These are phyloP conservation scores for Cordyceps cateniannulata DNA, from an alignment of 2,329 filamentous ascomycete genomes.

Conservation along the genomic window DNA sequence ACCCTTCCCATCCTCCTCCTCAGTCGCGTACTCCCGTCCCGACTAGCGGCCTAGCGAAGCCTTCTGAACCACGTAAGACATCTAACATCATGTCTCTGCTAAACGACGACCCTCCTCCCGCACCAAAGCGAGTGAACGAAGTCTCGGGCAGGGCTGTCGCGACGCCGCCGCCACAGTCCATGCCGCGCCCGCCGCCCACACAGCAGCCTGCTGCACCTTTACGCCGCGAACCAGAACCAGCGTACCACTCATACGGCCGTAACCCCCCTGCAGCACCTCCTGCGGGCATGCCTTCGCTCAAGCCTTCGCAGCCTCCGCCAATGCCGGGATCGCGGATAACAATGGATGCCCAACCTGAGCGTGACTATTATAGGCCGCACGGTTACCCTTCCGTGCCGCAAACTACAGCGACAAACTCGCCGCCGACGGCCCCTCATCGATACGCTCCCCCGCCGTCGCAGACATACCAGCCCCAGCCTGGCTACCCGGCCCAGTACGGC, in stretches of 20 bases:
- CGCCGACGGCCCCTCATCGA: conserved; percentile 37
- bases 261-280: conserved; percentile 23
- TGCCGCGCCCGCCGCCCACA: conserved; percentile 35
- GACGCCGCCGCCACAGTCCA: conserved; percentile 43
- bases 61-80: conserved; percentile 49
- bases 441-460: conserved; percentile 34
- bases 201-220: conserved; percentile 34
- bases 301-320: conserved; percentile 44
- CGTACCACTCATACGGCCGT: conserved; percentile 41
- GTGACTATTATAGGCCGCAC: conserved; percentile 44
- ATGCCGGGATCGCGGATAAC: conserved; percentile 38
- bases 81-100: conserved; percentile 58
- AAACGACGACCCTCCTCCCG: conserved; percentile 49
- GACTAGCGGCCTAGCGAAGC: conserved; percentile 30
- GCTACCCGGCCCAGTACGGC: conserved; percentile 36
- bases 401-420: conserved; percentile 36
- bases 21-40: conserved; percentile 21
- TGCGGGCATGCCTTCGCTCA: conserved; percentile 48
- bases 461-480: conserved; percentile 37
- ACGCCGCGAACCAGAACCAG: conserved; percentile 44
- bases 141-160: conserved; percentile 40
- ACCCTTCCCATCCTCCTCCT: conserved; percentile 26
- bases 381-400: conserved; percentile 29
- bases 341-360: conserved; percentile 29
- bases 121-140: conserved; percentile 47